Evolutionary conservation across 805 yeast genomes (phyloP).

Genomic region (Blastobotrys parvus): DNA sequence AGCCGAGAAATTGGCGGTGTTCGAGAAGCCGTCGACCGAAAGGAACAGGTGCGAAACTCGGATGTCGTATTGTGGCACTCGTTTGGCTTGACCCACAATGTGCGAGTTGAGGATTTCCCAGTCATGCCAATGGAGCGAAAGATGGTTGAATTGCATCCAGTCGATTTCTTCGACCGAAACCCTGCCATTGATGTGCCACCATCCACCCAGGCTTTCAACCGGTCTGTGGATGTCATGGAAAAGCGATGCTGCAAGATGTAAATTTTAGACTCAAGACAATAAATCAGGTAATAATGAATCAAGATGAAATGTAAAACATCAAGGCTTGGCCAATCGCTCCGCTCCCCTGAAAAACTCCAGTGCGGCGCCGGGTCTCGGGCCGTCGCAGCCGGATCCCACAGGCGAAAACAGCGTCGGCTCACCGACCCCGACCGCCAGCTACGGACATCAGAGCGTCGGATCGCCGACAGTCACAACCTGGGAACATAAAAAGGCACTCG

Average conservation of each 20-base stretch:
- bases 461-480: too few species aligned
- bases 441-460: too few species aligned
- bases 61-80: constrained; percentile 79
- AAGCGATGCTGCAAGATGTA: constrained; percentile 19
- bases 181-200: constrained; percentile 76
- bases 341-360: too few species aligned
- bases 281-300: neutral
- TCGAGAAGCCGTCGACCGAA: constrained; percentile 55
- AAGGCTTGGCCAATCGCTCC: neutral
- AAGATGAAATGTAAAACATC: neutral
- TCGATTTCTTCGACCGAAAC: constrained; percentile 67
- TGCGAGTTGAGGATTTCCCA: constrained; percentile 81
- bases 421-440: too few species aligned
- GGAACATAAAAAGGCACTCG: too few species aligned
- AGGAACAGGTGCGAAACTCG: constrained; percentile 61
- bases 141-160: constrained; percentile 57
- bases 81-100: constrained; percentile 72
- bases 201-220: constrained; percentile 58
- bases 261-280: neutral
- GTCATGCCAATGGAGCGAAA: constrained; percentile 82
- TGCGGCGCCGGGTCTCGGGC: neutral
- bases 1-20: constrained; percentile 61
- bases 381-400: neutral
- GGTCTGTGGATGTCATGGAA: constrained; percentile 36
- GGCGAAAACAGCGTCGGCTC: too few species aligned